These are phyloP conservation scores for Houttuynia cordata DNA, from an alignment of 164 flowering plant genomes.

Conservation along the genomic window DNA sequence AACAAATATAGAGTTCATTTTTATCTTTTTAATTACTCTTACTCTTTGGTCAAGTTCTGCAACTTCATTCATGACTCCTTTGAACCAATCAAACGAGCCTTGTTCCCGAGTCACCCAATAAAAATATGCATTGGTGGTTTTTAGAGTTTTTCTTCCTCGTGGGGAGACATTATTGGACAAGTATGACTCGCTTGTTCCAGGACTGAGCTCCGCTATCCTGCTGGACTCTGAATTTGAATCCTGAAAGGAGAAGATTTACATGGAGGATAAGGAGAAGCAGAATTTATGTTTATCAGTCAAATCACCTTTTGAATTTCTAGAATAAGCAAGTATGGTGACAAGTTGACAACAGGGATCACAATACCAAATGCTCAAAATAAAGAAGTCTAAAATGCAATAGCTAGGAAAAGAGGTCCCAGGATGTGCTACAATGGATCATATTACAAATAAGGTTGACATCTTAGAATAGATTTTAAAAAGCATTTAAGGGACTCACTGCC, in stretches of 20 bases:
- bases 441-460: constrained; percentile 8
- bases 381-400: too few relatives aligned
- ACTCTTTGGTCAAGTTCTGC: constrained; percentile 91
- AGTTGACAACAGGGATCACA: too few relatives aligned
- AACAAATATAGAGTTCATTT: background rate
- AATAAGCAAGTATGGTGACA: too few relatives aligned
- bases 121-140: constrained; percentile 93
- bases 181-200: constrained; percentile 31
- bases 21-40: constrained; percentile 4
- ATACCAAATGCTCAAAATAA: too few relatives aligned
- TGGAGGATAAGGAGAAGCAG: background rate
- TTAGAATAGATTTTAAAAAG: too few relatives aligned
- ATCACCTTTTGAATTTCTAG: too few relatives aligned
- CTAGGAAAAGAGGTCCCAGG: too few relatives aligned
- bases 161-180: constrained; percentile 29
- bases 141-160: constrained; percentile 44
- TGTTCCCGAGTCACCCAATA: constrained; percentile 99
- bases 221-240: constrained; percentile 43
- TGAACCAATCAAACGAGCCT: constrained; percentile 99
- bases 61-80: constrained; percentile 97
- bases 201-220: constrained; percentile 34
- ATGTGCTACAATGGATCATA: too few relatives aligned
- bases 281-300: too few relatives aligned
- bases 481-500: constrained; percentile 86
- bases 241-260: constrained; percentile 16